These are phyloP conservation scores for Quambalaria eucalypti DNA, from an alignment of 1,284 basidiomycete genomes.

Conservation along the genomic window DNA sequence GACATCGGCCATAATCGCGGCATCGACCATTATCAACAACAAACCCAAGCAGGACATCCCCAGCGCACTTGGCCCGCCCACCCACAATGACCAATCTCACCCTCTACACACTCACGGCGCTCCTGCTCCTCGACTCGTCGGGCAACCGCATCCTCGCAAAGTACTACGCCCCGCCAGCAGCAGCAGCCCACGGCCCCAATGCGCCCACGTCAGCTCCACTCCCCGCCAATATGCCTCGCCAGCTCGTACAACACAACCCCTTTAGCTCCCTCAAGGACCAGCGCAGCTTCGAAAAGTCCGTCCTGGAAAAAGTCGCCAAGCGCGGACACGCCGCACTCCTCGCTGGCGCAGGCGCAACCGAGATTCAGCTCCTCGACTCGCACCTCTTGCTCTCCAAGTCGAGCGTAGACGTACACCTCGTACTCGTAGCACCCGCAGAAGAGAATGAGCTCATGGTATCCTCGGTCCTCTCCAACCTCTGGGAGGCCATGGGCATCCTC, in stretches of 20 bases:
- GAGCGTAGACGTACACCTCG: slow-evolving; percentile 88
- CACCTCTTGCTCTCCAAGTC: slow-evolving; percentile 89
- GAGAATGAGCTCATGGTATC: slow-evolving; percentile 98
- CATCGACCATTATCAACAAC: no score
- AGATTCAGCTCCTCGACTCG: slow-evolving; percentile 62
- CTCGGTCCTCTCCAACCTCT: slow-evolving; percentile 69
- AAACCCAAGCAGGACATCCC: no score
- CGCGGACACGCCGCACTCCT: slow-evolving; percentile 46
- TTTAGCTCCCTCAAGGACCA: slow-evolving; percentile 78
- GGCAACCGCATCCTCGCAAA: slow-evolving; percentile 90
- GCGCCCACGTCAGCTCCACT: slow-evolving; percentile 16
- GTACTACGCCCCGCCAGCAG: slow-evolving; percentile 74
- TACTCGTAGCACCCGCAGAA: slow-evolving; percentile 74
- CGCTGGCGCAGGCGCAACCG: neutral
- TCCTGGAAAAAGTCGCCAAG: slow-evolving; percentile 67
- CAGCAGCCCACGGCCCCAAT: slow-evolving; percentile 34
- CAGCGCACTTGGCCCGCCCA: neutral
- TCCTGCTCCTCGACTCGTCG: slow-evolving; percentile 81
- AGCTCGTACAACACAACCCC: slow-evolving; percentile 51
- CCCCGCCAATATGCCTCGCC: slow-evolving; percentile 6
- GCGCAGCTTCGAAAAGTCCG: slow-evolving; percentile 83
- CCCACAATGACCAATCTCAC: slow-evolving; percentile 40
- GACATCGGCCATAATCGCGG: no score
- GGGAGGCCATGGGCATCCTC: slow-evolving; percentile 75
- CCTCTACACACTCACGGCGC: slow-evolving; percentile 48